Conservation (phyloP, 2,329 filamentous ascomycete species). For the Fusarium hainanense region DNA sequence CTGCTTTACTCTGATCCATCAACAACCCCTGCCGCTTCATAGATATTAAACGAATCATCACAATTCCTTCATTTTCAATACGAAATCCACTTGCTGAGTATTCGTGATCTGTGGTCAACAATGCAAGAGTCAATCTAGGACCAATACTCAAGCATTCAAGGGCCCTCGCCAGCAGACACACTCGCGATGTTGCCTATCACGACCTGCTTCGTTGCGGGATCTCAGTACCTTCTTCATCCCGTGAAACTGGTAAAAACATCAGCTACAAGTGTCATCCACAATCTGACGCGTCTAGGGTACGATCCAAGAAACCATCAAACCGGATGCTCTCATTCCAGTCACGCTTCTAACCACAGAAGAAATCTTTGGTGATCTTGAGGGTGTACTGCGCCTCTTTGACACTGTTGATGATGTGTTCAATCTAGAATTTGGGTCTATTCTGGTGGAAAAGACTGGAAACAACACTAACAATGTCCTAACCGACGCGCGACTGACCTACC, state of each 20-base stretch:
- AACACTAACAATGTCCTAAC: conserved; percentile 12
- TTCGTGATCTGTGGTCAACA: not conserved
- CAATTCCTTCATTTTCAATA: not conserved
- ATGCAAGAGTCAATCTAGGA: conserved; percentile 16
- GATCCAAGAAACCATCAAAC: conserved; percentile 56
- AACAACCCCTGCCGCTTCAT: not conserved
- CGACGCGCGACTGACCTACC: conserved; percentile 32
- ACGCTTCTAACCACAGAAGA: conserved; percentile 54
- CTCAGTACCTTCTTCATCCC: conserved; percentile 55
- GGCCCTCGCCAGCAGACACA: not conserved
- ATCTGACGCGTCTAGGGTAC: conserved; percentile 47
- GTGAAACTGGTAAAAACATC: conserved; percentile 48
- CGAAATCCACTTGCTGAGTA: not conserved
- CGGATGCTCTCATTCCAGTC: conserved; percentile 55
- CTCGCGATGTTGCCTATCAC: conserved; percentile 48
- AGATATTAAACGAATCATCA: not conserved
- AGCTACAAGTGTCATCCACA: not conserved
- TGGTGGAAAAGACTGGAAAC: conserved; percentile 52
- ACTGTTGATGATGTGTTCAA: conserved; percentile 54
- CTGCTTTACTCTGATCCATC: not conserved
- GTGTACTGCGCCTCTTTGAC: conserved; percentile 49
- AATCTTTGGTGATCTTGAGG: conserved; percentile 52
- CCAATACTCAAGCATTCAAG: conserved; percentile 2
- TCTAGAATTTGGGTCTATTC: conserved; percentile 52
- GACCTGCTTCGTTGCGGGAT: conserved; percentile 53